These are phyloP conservation scores for Chaetomium strumarium DNA, from an alignment of 2,329 filamentous ascomycete species.

Conservation along the genomic window DNA sequence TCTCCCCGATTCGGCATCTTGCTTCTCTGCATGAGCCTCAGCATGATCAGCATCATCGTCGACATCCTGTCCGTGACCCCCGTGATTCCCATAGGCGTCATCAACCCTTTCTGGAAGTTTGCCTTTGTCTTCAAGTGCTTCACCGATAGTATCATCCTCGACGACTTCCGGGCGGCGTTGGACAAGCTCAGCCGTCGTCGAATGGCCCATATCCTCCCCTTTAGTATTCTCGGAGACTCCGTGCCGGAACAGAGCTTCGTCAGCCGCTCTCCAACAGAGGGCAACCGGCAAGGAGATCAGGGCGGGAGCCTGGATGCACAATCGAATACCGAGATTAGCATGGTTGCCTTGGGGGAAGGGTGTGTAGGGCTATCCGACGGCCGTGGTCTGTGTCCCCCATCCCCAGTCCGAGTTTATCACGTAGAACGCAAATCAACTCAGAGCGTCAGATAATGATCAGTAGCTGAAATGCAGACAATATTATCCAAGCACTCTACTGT, in stretches of 20 bases:
- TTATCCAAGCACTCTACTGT: too few species aligned
- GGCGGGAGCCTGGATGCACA: background rate
- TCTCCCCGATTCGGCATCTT: conserved; percentile 61
- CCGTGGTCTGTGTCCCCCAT: conserved; percentile 6
- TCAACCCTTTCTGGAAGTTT: conserved; percentile 60
- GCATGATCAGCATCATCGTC: conserved; percentile 54
- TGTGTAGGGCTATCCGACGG: conserved; percentile 1
- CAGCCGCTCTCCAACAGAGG: background rate
- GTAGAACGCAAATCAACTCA: background rate
- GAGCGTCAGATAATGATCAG: too few species aligned
- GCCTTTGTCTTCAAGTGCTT: conserved; percentile 62
- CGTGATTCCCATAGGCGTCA: conserved; percentile 47
- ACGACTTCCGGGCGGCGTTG: conserved; percentile 60
- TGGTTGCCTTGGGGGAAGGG: background rate
- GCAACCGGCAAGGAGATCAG: background rate
- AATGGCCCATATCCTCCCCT: conserved; percentile 12
- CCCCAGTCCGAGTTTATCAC: conserved; percentile 1
- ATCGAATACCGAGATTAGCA: background rate
- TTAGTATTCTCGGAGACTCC: background rate
- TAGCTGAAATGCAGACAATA: too few species aligned
- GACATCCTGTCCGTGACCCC: conserved; percentile 55
- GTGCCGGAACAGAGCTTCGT: background rate
- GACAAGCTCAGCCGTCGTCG: conserved; percentile 28
- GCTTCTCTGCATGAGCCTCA: conserved; percentile 54
- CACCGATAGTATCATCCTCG: conserved; percentile 59